These are phyloP conservation scores for Azolla pinnata DNA, from an alignment of 75 land plant species.

Conservation along the genomic window DNA sequence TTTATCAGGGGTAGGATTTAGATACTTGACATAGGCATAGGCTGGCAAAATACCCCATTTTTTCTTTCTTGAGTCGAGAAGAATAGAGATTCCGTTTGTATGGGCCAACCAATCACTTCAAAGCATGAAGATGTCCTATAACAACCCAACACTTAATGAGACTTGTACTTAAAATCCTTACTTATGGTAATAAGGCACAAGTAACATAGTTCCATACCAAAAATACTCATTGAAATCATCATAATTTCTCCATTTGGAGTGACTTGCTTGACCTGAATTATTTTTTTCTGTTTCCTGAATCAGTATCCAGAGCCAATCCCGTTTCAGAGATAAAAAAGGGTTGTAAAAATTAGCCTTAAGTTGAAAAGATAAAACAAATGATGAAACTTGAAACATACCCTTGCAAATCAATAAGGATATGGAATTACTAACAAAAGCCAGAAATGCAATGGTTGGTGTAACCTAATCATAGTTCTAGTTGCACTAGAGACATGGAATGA, in stretches of 20 bases:
- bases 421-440: neutral
- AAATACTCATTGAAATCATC: constrained; percentile 49
- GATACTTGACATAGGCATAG: too few relatives aligned
- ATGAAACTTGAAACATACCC: too few relatives aligned
- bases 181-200: neutral
- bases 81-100: constrained; percentile 48
- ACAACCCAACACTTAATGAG: neutral
- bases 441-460: too few relatives aligned
- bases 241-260: constrained; percentile 48
- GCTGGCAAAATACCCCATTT: too few relatives aligned
- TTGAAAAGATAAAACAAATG: neutral
- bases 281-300: constrained; percentile 27
- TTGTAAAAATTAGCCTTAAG: too few relatives aligned
- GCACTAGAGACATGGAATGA: too few relatives aligned
- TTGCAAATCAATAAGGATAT: neutral
- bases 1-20: too few relatives aligned
- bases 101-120: constrained; percentile 55
- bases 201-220: constrained; percentile 18
- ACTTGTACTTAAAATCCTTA: neutral
- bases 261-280: constrained; percentile 27
- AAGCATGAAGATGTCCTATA: constrained; percentile 66
- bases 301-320: too few relatives aligned
- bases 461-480: too few relatives aligned
- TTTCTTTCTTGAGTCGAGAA: too few relatives aligned
- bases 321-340: too few relatives aligned